Percentiles rank a stretch among this genome's conserved stretches.
These are phyloP conservation scores for Pichia paraexigua DNA, from an alignment of 805 yeast species.

Conservation along the genomic window DNA sequence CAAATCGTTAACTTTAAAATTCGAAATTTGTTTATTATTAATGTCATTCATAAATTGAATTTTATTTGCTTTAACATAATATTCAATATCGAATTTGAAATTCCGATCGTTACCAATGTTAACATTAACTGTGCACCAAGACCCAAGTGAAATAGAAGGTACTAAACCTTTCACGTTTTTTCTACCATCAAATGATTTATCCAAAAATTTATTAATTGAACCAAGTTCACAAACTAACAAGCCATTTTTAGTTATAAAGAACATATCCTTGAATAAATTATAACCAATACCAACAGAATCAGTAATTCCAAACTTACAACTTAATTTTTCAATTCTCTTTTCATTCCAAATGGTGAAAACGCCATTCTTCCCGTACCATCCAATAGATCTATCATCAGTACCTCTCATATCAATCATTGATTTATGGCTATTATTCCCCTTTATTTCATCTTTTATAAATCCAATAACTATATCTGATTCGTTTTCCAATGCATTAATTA, in stretches of 20 bases:
- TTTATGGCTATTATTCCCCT: not conserved
- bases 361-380: slow-evolving; percentile 48
- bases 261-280: slow-evolving; percentile 51
- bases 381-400: slow-evolving; percentile 39
- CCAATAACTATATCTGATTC: slow-evolving; percentile 40
- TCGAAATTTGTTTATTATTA: not conserved
- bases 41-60: slow-evolving; percentile 15
- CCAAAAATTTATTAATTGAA: slow-evolving; percentile 3
- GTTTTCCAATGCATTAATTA: slow-evolving; percentile 28
- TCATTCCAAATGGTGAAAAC: slow-evolving; percentile 31
- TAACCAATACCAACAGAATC: slow-evolving; percentile 83
- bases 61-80: slow-evolving; percentile 37
- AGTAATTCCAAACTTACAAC: slow-evolving; percentile 40
- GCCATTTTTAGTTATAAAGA: slow-evolving; percentile 82
- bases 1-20: not conserved
- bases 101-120: slow-evolving; percentile 44
- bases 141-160: slow-evolving; percentile 42
- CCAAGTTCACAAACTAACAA: slow-evolving; percentile 45
- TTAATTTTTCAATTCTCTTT: slow-evolving; percentile 30
- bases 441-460: slow-evolving; percentile 27
- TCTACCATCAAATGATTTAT: slow-evolving; percentile 4
- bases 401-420: slow-evolving; percentile 38
- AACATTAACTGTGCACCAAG: slow-evolving; percentile 36
- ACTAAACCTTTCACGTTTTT: slow-evolving; percentile 5
- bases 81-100: slow-evolving; percentile 43